Conservation (phyloP, 2,329 filamentous ascomycete species). For the Volutella citrinella region DNA sequence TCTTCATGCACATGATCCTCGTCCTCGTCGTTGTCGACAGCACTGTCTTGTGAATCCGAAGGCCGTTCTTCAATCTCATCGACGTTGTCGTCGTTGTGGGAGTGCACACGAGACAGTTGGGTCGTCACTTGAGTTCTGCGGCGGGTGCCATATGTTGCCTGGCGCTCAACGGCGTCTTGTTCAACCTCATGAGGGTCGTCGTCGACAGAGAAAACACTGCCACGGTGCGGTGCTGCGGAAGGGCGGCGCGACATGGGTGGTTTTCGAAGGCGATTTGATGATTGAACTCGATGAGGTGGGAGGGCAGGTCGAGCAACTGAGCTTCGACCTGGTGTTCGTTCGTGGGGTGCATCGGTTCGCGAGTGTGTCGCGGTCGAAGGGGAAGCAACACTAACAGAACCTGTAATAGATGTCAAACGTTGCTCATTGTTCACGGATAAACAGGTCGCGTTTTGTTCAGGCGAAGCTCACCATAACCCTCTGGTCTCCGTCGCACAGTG, state of each 20-base stretch:
- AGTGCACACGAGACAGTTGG: constrained; percentile 41
- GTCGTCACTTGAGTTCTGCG: constrained; percentile 32
- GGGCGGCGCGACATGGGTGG: constrained; percentile 69
- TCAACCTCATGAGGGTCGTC: constrained; percentile 81
- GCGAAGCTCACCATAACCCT: constrained; percentile 52
- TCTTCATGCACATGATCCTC: constrained; percentile 34
- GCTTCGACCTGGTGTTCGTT: constrained; percentile 35
- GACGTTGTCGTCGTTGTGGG: constrained; percentile 25
- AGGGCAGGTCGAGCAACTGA: constrained; percentile 33
- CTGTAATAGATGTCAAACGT: constrained; percentile 15
- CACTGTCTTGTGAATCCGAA: constrained; percentile 18
- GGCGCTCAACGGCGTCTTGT: constrained; percentile 56
- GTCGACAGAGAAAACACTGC: constrained; percentile 86
- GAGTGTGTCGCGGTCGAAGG: constrained; percentile 27
- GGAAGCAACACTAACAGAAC: constrained; percentile 22
- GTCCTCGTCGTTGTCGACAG: constrained; percentile 24
- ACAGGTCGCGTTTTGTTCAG: constrained; percentile 3
- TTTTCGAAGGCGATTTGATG: constrained; percentile 58
- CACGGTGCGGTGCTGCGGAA: constrained; percentile 74
- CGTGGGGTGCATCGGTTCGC: constrained; percentile 36
- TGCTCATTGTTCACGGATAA: constrained; percentile 8
- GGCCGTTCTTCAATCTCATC: constrained; percentile 22
- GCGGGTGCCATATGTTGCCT: constrained; percentile 34
- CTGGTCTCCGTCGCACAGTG: constrained; percentile 56
- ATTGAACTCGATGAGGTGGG: constrained; percentile 46